Evolutionary conservation across 2,329 filamentous ascomycete genomes (phyloP), one percentile per base, ranked within the genome.

Genomic region (Pyrenophora graminea): DNA sequence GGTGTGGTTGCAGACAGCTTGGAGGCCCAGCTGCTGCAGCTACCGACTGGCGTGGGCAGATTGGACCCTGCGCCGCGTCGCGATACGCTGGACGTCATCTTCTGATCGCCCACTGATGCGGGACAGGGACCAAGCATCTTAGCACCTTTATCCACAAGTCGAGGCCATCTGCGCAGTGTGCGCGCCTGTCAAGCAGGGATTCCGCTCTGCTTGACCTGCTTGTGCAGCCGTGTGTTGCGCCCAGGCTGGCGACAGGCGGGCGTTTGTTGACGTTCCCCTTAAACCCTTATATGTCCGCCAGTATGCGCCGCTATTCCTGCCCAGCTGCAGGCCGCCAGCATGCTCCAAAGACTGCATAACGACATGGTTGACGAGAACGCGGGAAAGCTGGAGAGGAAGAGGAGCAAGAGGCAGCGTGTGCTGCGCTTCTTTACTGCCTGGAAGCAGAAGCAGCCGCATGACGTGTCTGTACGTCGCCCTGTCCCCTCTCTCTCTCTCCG

Each of bases 381-480:
- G 21, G 53, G 48, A 39, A 67, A 64, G 43, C 49, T 57, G n/a
- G 57, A 59, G 39, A 58, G 54, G 48, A 67, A 62, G 58, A 59
- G 55, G 47, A 67, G 63, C 41, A 72, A 68, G 60, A 57, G 69
- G 31, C 61, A 72, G 56, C 48, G 60, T 34, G 55, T 72, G 33
- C 43, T 60, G 13, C 63, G 66, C 32, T 70, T 72, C 64, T 68
- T 72, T 55, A 63, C 53, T 17, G 55, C 53, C 4, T 66, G 63
- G 45, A 68, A 62, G 55, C 58, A 64, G 30, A 66, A 53, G 56
- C 39, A 55, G 56, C 23, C 59, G 37, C 55, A 54, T 45, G 53
- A 53, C 31, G 58, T 56, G 53, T 42, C 48, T 61, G 59, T 66
- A 65, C 53, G 58, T 46, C 32, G 33, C 52, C 41, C 43, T 48